phyloP scores from a whole-genome alignment of 2,329 filamentous ascomycete species.

The Trichoderma sp. region DNA sequence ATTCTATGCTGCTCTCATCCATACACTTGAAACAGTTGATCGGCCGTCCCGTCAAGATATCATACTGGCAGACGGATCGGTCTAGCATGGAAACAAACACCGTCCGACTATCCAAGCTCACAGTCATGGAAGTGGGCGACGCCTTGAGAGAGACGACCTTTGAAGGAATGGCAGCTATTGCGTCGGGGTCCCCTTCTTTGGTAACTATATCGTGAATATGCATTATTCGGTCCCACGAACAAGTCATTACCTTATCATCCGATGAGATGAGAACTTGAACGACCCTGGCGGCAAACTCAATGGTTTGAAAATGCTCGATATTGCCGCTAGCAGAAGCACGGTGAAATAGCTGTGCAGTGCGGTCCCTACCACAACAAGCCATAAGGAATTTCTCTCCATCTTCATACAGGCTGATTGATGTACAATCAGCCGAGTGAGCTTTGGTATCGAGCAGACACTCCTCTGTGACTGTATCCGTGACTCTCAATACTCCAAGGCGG shows the following conservation, averaged over 20 bases:
- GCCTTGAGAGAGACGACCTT: slow-evolving; percentile 80
- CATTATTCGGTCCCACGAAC: slow-evolving; percentile 82
- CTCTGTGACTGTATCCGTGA: slow-evolving; percentile 62
- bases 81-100: slow-evolving; percentile 60
- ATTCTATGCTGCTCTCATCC: slow-evolving; percentile 75
- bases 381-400: slow-evolving; percentile 61
- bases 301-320: slow-evolving; percentile 82
- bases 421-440: slow-evolving; percentile 82
- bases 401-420: slow-evolving; percentile 72
- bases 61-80: slow-evolving; percentile 58
- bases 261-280: slow-evolving; percentile 71
- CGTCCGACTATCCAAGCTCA: slow-evolving; percentile 59
- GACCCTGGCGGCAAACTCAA: slow-evolving; percentile 89
- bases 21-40: slow-evolving; percentile 75
- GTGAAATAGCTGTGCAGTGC: slow-evolving; percentile 88
- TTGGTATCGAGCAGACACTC: slow-evolving; percentile 68
- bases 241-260: slow-evolving; percentile 74
- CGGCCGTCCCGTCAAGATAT: slow-evolving; percentile 65
- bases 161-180: slow-evolving; percentile 72
- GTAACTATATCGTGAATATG: slow-evolving; percentile 76
- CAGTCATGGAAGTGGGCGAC: slow-evolving; percentile 79
- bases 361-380: slow-evolving; percentile 81
- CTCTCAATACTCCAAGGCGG: slow-evolving; percentile 74
- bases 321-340: slow-evolving; percentile 49
- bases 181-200: slow-evolving; percentile 61